Base-by-base conservation (phyloP, 177 flowering plant species). In the Tripterygium wilfordii region DNA sequence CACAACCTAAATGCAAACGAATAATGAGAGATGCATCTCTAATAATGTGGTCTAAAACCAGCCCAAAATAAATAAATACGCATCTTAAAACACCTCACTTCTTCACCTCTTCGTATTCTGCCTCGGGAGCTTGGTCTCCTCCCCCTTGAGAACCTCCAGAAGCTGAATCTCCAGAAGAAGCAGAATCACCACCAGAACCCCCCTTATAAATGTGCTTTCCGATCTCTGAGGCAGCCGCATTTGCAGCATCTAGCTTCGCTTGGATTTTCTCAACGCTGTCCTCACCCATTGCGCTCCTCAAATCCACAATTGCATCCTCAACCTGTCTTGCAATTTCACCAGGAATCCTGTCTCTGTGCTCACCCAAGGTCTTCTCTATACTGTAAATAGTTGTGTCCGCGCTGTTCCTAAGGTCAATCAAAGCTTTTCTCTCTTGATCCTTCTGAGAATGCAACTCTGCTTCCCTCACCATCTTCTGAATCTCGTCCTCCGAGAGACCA, bases 401-500 rank as follows among this genome's bases (percentile, higher is more conserved):
- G 25, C 37, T 73, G 74, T 86, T 86, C 48, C 52, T 78, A 40
- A 72, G 12, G 44, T 86, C 95, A 28, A 83, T 83, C 29, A 83
- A 46, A n/a, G 72, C 68, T 44, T 79, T 83, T 53, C 79, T 77
- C 47, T 83, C 85, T 22, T 77, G 69, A 56, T 83, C 95, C 47
- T 36, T 77, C 67, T 77, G 82, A 1, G 91, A 75, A 38, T 80
- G 84, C 49, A 71, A 10, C 66, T 85, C 91, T 2, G 95, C 85
- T 49, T 85, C 95, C 72, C 49, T 79, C 0, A 83, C 91, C 96
- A 88, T 88, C 51, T 80, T 80, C 48, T 88, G 64, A 26, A 88
- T 88, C 53, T 85, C 96, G 21, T 73, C 85, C 9, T 88, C 95
- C 2, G 96, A 83, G 0, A 88, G 75, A 5, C 96, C 96, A 8